Conservation (phyloP, 768 basidiomycete species). For the Collybiopsis confluens region DNA sequence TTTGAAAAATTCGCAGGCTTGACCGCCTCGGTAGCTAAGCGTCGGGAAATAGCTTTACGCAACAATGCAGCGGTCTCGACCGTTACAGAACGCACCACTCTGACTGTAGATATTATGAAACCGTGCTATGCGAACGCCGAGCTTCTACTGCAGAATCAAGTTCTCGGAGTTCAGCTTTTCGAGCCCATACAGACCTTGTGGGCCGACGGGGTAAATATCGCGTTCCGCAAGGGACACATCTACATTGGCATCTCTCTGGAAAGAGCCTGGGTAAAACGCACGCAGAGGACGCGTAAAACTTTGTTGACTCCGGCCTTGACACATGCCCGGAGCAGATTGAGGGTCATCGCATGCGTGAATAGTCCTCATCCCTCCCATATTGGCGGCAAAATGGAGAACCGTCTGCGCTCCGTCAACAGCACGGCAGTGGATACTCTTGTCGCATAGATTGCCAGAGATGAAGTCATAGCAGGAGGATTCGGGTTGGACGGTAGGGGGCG, state of each 20-base stretch:
- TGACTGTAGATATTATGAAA: slow-evolving; percentile 62
- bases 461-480: slow-evolving; percentile 23
- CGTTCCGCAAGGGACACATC: slow-evolving; percentile 43
- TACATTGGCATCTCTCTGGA: slow-evolving; percentile 27
- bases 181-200: slow-evolving; percentile 56
- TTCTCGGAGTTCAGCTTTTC: slow-evolving; percentile 53
- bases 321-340: slow-evolving; percentile 40
- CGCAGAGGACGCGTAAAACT: slow-evolving; percentile 56
- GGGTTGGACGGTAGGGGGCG: slow-evolving; percentile 18
- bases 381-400: slow-evolving; percentile 56
- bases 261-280: slow-evolving; percentile 49
- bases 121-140: slow-evolving; percentile 44
- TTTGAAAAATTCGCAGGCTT: slow-evolving; percentile 26
- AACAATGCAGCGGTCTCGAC: slow-evolving; percentile 55
- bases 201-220: slow-evolving; percentile 34
- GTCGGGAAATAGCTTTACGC: slow-evolving; percentile 43
- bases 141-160: slow-evolving; percentile 28
- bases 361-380: slow-evolving; percentile 63
- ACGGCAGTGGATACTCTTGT: slow-evolving; percentile 31
- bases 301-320: slow-evolving; percentile 31
- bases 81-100: slow-evolving; percentile 46
- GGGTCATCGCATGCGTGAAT: slow-evolving; percentile 51
- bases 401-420: slow-evolving; percentile 35
- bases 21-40: slow-evolving; percentile 12
- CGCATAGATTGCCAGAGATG: slow-evolving; percentile 42